Evolutionary conservation across 1,284 basidiomycete genomes (phyloP), one percentile per base, ranked within the genome.

Genomic region (Leccinum subrobustum): DNA sequence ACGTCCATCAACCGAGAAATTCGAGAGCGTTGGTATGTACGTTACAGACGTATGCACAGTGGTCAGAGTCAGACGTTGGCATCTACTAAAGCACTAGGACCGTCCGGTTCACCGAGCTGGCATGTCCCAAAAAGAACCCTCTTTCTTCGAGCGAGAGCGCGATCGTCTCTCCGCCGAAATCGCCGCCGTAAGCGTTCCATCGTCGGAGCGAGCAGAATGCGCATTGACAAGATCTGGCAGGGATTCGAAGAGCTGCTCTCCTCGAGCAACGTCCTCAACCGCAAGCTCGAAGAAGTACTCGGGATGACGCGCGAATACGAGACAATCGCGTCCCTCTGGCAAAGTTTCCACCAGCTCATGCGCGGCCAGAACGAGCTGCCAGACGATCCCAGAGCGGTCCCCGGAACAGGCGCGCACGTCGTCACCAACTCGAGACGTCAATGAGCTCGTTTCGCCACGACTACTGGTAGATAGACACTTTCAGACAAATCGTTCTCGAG

Each of bases 291-390:
- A 75, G 94, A 97, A 72, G 91, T 94, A 0, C 81, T 93, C 39
- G 90, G 91, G 8, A 96, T 97, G 81, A 95, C 95, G 4, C 89
- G 88, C 64, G 96, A 97, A 78, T 96, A 97, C 73, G 87, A 91
- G 58, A 95, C 92, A 0, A 95, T 97, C 54, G 91, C 94, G 1
- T 80, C 85, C 3, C 80, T 98, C 23, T 98, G 95, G 95, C 82
- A 88, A 54, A 86, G 83, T 60, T 94, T 95, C 68, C 87, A 92
- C 66, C 78, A 87, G 59, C 79, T 95, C 64, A 93, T 94, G 88
- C 82, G 81, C 20, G 81, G 78, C 47, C 81, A 80, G 60, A 75
- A 72, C 33, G 77, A 77, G 12, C 71, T 70, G 2, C 70, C 72
- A 3, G 73, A 74, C 23, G 69, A 74, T 54, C 64, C 64, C 64